phyloP scores from a whole-genome alignment of 2,329 filamentous ascomycete genomes.

The Alternaria solani region DNA sequence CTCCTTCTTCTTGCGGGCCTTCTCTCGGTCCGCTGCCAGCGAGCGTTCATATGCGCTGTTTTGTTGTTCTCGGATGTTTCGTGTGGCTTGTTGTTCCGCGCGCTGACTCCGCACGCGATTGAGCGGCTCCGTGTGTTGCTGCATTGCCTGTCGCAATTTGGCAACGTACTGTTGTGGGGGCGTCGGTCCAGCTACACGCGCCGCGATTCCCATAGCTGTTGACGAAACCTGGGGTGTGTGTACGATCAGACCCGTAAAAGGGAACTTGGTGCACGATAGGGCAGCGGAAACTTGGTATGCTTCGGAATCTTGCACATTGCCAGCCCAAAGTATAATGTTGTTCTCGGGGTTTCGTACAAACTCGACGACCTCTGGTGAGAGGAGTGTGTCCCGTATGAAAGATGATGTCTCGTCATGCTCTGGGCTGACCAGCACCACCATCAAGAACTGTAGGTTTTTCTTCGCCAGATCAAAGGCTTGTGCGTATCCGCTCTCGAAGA shows the following conservation, averaged over 20 bases:
- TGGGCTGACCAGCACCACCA: conserved; percentile 87
- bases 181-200: conserved; percentile 77
- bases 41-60: conserved; percentile 94
- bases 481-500: conserved; percentile 88
- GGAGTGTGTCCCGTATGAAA: conserved; percentile 83
- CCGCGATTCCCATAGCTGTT: conserved; percentile 89
- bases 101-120: conserved; percentile 77
- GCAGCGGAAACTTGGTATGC: conserved; percentile 92
- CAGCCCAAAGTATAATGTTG: conserved; percentile 89
- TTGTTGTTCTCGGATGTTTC: conserved; percentile 84
- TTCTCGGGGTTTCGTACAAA: conserved; percentile 79
- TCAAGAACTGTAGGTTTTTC: conserved; percentile 85
- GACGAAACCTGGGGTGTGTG: conserved; percentile 85
- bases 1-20: conserved; percentile 77
- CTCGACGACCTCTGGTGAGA: conserved; percentile 74
- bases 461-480: conserved; percentile 91
- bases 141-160: conserved; percentile 76
- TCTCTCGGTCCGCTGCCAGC: conserved; percentile 85
- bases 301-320: conserved; percentile 91
- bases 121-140: conserved; percentile 78
- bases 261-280: conserved; percentile 89
- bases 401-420: conserved; percentile 91
- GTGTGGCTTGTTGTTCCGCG: conserved; percentile 80
- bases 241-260: conserved; percentile 85
- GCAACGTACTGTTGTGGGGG: conserved; percentile 74